Conservation (phyloP, 352 stramenopile species). For the Elongisporangium undulatum region DNA sequence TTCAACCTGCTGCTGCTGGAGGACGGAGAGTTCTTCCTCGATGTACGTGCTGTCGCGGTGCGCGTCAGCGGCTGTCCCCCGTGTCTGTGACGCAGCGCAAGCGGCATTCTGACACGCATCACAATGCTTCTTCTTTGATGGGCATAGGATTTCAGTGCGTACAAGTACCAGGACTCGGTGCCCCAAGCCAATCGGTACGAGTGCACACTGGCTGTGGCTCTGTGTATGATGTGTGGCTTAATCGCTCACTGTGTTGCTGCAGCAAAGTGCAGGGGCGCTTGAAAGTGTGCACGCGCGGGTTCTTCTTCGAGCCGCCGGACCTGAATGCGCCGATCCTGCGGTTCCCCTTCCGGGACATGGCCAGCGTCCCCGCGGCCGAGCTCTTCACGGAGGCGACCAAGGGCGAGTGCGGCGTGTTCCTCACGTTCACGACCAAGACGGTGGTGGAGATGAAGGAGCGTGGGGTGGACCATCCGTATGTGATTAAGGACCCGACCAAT, state of each 20-base stretch:
- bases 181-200: conserved; percentile 46
- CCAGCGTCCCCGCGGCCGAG: conserved; percentile 48
- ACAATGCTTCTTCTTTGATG: neutral
- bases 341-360: conserved; percentile 87
- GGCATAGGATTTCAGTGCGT: conserved; percentile 76
- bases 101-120: neutral
- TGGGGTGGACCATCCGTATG: conserved; percentile 79
- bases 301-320: conserved; percentile 92
- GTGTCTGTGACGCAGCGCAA: neutral
- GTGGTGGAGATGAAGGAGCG: conserved; percentile 87
- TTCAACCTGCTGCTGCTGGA: conserved; percentile 94
- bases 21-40: conserved; percentile 93
- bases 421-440: conserved; percentile 55
- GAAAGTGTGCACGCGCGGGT: conserved; percentile 87
- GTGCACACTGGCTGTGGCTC: conserved; percentile 1
- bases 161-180: conserved; percentile 63
- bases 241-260: conserved; percentile 11
- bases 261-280: conserved; percentile 76
- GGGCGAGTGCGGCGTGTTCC: conserved; percentile 43
- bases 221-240: conserved; percentile 10
- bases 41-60: conserved; percentile 39
- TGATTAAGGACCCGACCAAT: conserved; percentile 42
- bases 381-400: conserved; percentile 37
- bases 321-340: conserved; percentile 72
- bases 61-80: neutral